Evolutionary conservation across 192 early-diverging fungal species (phyloP), one percentile per base, ranked within the genome.

Genomic region (Chytriomyces hyalinus): DNA sequence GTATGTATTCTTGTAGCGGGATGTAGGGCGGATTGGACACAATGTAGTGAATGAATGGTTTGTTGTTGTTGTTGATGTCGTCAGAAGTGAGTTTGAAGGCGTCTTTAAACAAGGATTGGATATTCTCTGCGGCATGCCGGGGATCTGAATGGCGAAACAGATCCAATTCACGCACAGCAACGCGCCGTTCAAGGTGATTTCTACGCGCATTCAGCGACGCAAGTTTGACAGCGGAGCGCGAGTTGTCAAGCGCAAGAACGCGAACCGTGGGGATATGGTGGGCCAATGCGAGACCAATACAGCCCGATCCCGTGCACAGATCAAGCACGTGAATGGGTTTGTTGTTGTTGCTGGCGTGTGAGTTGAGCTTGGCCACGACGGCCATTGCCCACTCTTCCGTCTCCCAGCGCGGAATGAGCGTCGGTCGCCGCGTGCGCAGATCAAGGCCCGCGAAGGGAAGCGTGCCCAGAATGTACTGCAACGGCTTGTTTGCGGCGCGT

Each of bases 21-120:
- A 98, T 88, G 77, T 98, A 97, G 0, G 97, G 97, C 28, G 97
- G 97, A 81, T 98, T 98, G 20, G 92, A 87, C 0, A 95, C 88
- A n/a, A 98, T 83, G 44, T 96, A 74, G 69, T 97, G 88, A 17
- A 78, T 43, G 17, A 49, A 61, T 49, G n/a, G 67, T 15, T 15
- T 6, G 20, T 20, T 15, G 17, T 20, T 15, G 17, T 3, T 59
- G 57, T n/a, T 5, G 53, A 57, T 11, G 57, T 75, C 10, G 43
- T 71, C 51, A 20, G 48, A 51, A 64, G 83, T 20, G 5, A 66
- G 6, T 20, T 13, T 61, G 43, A 28, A 44, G 11, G 11, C 69
- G 36, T 36, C 28, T 47, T 24, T 60, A 0, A 51, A 78, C 59
- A 22, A 65, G 61, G 6, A 20, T 48, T 20, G 70, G 59, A 45